Conservation (phyloP, 1,284 basidiomycete genomes). For the Phylloporus sp. region DNA sequence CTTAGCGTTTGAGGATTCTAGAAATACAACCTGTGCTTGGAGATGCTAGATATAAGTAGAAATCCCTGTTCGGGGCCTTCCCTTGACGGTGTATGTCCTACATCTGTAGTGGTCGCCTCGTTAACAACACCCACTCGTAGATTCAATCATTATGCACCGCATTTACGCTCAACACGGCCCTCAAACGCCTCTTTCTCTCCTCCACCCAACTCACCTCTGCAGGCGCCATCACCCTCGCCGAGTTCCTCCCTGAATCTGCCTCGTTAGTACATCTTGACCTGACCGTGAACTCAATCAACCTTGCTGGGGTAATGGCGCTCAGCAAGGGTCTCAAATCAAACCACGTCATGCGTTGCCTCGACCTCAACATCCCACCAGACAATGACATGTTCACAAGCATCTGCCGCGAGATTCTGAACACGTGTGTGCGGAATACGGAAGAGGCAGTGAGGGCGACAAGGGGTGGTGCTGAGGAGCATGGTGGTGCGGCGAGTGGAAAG, state of each 20-base stretch:
- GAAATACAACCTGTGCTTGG: constrained; percentile 96
- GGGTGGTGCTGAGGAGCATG: neutral
- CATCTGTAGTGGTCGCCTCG: too few species aligned
- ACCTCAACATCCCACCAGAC: constrained; percentile 90
- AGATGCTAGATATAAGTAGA: constrained; percentile 91
- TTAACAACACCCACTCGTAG: constrained; percentile 45
- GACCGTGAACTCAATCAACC: constrained; percentile 82
- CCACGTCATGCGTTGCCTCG: constrained; percentile 87
- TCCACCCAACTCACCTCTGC: constrained; percentile 84
- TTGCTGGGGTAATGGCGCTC: constrained; percentile 93
- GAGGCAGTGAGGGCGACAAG: constrained; percentile 63
- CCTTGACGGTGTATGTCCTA: constrained; percentile 78
- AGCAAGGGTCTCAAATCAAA: constrained; percentile 85
- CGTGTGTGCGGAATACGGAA: constrained; percentile 92
- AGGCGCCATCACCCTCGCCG: constrained; percentile 93
- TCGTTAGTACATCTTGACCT: constrained; percentile 90
- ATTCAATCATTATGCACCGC: constrained; percentile 90
- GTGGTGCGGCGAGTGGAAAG: constrained; percentile 39
- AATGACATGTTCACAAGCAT: constrained; percentile 88
- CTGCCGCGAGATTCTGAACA: constrained; percentile 80
- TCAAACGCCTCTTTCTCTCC: constrained; percentile 80
- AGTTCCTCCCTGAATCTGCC: constrained; percentile 92
- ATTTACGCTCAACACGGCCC: constrained; percentile 90
- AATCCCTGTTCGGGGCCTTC: constrained; percentile 93
- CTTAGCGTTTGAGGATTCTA: constrained; percentile 38